Conservation (phyloP, 2,329 filamentous ascomycete genomes). For the Fusarium irregulare region DNA sequence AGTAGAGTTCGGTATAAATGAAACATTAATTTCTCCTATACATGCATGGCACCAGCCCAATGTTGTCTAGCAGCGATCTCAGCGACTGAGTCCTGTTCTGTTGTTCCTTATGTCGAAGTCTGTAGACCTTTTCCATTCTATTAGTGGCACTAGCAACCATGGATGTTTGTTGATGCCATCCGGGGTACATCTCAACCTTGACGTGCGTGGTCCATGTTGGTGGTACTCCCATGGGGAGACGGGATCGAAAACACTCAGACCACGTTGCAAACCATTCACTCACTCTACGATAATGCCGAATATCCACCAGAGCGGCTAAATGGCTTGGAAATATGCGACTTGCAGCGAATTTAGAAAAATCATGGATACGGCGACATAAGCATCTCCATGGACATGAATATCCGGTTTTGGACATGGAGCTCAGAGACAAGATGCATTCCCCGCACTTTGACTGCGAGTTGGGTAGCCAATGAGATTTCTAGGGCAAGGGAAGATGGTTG, state of each 20-base stretch:
- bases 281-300: not conserved
- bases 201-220: conserved; percentile 19
- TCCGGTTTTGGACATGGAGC: conserved; percentile 14
- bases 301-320: not conserved
- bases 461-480: conserved; percentile 22
- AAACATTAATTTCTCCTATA: not conserved
- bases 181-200: conserved; percentile 11
- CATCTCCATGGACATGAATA: conserved; percentile 5
- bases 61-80: not conserved
- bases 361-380: not conserved
- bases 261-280: not conserved
- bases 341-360: not conserved
- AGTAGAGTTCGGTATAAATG: conserved; percentile 3
- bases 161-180: conserved; percentile 8
- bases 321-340: not conserved
- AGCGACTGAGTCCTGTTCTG: not conserved
- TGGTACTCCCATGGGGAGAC: not conserved
- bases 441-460: conserved; percentile 18
- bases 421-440: conserved; percentile 27
- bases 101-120: conserved; percentile 6
- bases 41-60: not conserved
- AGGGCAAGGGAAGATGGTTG: not conserved
- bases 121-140: not conserved
- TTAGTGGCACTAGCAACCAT: conserved; percentile 20
- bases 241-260: not conserved